Conservation (phyloP, 768 basidiomycete species). For the Boletus speciosus region DNA sequence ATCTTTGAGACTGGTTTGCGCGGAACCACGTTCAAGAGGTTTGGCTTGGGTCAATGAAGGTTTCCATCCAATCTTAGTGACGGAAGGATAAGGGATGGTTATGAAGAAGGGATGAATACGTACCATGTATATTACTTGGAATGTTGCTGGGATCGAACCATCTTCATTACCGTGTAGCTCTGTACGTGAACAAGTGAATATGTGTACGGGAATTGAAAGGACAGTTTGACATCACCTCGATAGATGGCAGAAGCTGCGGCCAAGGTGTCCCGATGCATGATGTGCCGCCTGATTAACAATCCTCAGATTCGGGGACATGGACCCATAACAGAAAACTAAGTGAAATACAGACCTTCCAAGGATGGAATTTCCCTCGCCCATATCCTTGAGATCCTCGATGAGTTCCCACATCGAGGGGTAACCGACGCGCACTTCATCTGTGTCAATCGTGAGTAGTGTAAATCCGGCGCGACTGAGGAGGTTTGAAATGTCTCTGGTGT, state of each 20-base stretch:
- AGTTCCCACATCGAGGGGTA: constrained; percentile 98
- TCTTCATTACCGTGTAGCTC: constrained; percentile 84
- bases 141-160: constrained; percentile 88
- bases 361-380: constrained; percentile 96
- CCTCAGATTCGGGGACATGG: not conserved
- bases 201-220: not conserved
- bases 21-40: constrained; percentile 62
- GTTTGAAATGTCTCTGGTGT: constrained; percentile 90
- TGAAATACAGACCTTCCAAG: constrained; percentile 60
- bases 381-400: constrained; percentile 87
- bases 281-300: constrained; percentile 48
- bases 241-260: constrained; percentile 92
- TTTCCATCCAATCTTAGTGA: constrained; percentile 76
- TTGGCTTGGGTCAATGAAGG: constrained; percentile 64
- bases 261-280: constrained; percentile 80
- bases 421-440: constrained; percentile 85
- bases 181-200: constrained; percentile 30
- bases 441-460: constrained; percentile 89
- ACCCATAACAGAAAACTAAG: not conserved
- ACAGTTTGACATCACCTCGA: constrained; percentile 51
- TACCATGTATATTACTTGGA: constrained; percentile 94
- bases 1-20: constrained; percentile 58
- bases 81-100: not conserved
- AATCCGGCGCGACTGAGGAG: constrained; percentile 92
- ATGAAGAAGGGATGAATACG: constrained; percentile 17